Evolutionary conservation across 2,329 filamentous ascomycete species (phyloP).

Genomic region (Chalara sp.): DNA sequence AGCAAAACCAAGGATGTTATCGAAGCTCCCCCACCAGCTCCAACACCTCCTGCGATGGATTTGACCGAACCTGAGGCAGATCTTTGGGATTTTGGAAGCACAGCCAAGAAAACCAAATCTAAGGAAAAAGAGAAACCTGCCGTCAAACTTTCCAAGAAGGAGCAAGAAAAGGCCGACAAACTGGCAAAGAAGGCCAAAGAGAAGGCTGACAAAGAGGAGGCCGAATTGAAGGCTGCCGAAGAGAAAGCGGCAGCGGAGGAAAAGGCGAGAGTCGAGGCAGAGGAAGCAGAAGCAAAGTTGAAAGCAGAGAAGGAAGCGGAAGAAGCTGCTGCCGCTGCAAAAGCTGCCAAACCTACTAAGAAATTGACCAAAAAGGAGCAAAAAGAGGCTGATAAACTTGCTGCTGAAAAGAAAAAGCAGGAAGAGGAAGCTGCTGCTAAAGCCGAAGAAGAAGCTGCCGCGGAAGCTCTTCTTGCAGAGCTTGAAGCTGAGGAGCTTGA

Average conservation of each 20-base stretch:
- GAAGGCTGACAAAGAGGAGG: constrained; percentile 44
- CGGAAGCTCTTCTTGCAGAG: constrained; percentile 33
- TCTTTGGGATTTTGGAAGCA: constrained; percentile 28
- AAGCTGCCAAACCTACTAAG: constrained; percentile 19
- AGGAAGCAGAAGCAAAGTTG: constrained; percentile 27
- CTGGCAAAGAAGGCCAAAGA: constrained; percentile 42
- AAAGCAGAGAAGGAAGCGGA: constrained; percentile 28
- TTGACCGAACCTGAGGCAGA: constrained; percentile 34
- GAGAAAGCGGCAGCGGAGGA: constrained; percentile 20
- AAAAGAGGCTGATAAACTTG: constrained; percentile 38
- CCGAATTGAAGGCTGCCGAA: constrained; percentile 31
- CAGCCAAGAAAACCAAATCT: constrained; percentile 32
- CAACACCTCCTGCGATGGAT: constrained; percentile 41
- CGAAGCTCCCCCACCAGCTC: constrained; percentile 39
- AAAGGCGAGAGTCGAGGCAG: constrained; percentile 23
- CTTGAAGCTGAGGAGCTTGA: constrained; percentile 30
- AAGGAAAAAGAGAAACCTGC: constrained; percentile 31
- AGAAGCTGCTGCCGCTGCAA: constrained; percentile 23
- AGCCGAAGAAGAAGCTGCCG: constrained; percentile 29
- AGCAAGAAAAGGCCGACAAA: constrained; percentile 42
- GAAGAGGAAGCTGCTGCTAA: constrained; percentile 26
- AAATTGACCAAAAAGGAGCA: constrained; percentile 44
- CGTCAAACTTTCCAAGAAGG: constrained; percentile 41
- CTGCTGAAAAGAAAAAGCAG: constrained; percentile 40
- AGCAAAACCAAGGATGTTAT: constrained; percentile 32